Percentiles rank a stretch among this genome's conserved stretches.
Evolutionary conservation across 371 early-diverging fungal genomes (phyloP).

Genomic region (Apophysomyces elegans): DNA sequence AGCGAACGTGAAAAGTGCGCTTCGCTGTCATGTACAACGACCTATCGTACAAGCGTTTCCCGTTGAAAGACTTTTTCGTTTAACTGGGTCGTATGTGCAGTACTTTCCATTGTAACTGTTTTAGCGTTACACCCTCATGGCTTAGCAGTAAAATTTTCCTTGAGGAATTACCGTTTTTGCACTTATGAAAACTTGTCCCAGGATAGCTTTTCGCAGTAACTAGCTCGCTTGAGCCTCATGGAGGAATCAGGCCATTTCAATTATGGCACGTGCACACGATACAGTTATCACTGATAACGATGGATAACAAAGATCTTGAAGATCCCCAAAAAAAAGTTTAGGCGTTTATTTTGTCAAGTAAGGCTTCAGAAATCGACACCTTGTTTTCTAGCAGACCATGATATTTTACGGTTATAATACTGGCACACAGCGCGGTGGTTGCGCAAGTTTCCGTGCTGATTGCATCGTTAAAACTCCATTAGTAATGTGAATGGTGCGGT

Average conservation of each 20-base stretch:
- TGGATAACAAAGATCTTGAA: constrained; percentile 11
- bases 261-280: constrained; percentile 3
- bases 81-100: background rate
- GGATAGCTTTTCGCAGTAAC: background rate
- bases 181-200: background rate
- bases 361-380: too few relatives aligned
- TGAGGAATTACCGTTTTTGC: background rate
- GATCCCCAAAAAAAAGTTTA: background rate
- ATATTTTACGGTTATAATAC: too few relatives aligned
- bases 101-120: constrained; percentile 1
- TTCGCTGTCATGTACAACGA: background rate
- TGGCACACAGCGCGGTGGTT: background rate
- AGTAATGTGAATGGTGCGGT: background rate
- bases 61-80: background rate
- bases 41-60: background rate
- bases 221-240: background rate
- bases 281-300: constrained; percentile 14
- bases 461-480: background rate
- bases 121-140: background rate
- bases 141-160: background rate
- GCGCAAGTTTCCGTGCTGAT: background rate
- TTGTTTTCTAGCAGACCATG: too few relatives aligned
- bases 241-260: constrained; percentile 4
- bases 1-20: background rate
- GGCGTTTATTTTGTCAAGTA: too few relatives aligned